Conservation (phyloP, 1,139 yeast genomes). For the Zygosaccharomyces pseudobailii region DNA sequence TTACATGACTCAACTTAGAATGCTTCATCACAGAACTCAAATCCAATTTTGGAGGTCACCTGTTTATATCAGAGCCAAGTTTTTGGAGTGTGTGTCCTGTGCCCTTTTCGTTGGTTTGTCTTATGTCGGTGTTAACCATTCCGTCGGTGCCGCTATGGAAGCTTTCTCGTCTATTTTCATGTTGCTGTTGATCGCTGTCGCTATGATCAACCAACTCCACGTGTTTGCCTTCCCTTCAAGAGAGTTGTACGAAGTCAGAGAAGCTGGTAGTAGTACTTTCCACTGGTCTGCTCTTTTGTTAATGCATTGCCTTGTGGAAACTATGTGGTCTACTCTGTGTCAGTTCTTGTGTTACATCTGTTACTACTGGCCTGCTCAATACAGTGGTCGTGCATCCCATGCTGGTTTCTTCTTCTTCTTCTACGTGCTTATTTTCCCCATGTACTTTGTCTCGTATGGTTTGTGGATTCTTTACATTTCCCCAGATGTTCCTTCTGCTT, state of each 20-base stretch:
- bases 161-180: slow-evolving; percentile 54
- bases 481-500: slow-evolving; percentile 48
- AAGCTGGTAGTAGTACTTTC: slow-evolving; percentile 57
- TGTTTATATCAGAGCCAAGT: slow-evolving; percentile 45
- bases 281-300: slow-evolving; percentile 48
- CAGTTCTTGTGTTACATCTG: slow-evolving; percentile 38
- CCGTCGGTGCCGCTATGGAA: slow-evolving; percentile 46
- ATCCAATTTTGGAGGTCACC: slow-evolving; percentile 49
- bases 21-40: slow-evolving; percentile 41
- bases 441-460: slow-evolving; percentile 45
- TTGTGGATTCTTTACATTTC: slow-evolving; percentile 45
- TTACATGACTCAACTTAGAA: slow-evolving; percentile 38
- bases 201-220: slow-evolving; percentile 54
- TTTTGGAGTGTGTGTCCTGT: slow-evolving; percentile 44
- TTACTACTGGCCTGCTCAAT: slow-evolving; percentile 42
- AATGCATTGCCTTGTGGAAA: slow-evolving; percentile 42
- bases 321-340: slow-evolving; percentile 45
- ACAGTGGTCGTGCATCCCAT: slow-evolving; percentile 37
- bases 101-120: slow-evolving; percentile 51
- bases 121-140: slow-evolving; percentile 39
- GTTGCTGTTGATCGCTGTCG: slow-evolving; percentile 47
- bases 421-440: slow-evolving; percentile 42
- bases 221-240: slow-evolving; percentile 44
- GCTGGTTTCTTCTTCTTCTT: slow-evolving; percentile 44
- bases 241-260: slow-evolving; percentile 58